These are phyloP conservation scores for Backusella tuberculispora DNA, from an alignment of 192 early-diverging fungal genomes.

Conservation along the genomic window DNA sequence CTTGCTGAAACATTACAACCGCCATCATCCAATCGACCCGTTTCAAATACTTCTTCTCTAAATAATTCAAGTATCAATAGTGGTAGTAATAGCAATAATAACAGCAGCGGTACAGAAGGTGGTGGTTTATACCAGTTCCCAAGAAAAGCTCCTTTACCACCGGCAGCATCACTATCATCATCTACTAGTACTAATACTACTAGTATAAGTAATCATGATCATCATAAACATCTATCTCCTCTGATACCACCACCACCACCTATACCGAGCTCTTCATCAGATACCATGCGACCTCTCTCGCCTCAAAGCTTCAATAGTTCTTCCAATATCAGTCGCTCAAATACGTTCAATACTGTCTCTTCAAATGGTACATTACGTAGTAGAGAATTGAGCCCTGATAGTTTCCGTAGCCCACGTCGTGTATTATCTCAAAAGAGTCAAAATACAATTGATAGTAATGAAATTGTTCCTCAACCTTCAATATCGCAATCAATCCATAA, in stretches of 20 bases:
- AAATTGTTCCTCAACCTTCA: neutral
- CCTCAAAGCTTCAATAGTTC: constrained; percentile 28
- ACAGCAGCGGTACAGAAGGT: constrained; percentile 29
- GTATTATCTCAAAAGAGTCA: constrained; percentile 22
- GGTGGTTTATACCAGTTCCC: constrained; percentile 43
- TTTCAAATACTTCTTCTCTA: constrained; percentile 1
- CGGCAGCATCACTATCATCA: neutral
- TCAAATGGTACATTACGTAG: constrained; percentile 8
- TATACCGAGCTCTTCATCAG: neutral
- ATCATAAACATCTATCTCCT: neutral
- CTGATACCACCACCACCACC: neutral
- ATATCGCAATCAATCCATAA: too few species aligned
- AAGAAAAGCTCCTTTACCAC: constrained; percentile 40
- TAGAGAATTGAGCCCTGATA: constrained; percentile 16
- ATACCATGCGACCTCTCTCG: constrained; percentile 21
- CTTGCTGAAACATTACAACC: neutral
- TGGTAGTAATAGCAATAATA: constrained; percentile 16
- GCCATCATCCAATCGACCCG: neutral
- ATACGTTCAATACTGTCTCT: constrained; percentile 39
- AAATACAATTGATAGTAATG: constrained; percentile 11
- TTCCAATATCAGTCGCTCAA: constrained; percentile 35
- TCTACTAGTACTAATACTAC: neutral
- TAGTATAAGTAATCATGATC: neutral
- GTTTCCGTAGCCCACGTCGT: constrained; percentile 18
- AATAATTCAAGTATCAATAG: constrained; percentile 34